phyloP scores from a whole-genome alignment of 768 basidiomycete species.

The Amyloporia xantha region DNA sequence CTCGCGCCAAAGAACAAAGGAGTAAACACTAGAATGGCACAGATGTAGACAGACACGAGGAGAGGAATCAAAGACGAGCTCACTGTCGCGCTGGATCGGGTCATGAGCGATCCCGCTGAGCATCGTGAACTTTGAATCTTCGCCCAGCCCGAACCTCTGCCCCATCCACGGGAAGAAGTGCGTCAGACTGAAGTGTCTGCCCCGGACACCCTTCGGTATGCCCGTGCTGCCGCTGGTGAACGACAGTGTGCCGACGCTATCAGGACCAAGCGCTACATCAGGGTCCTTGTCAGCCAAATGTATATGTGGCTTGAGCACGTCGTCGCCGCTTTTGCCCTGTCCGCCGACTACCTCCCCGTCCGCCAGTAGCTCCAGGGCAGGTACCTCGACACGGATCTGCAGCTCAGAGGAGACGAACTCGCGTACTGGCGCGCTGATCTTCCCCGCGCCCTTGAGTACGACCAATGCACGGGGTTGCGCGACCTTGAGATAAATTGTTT shows the following conservation, averaged over 20 bases:
- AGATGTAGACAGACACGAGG: not conserved
- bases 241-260: conserved; percentile 87
- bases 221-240: conserved; percentile 98
- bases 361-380: conserved; percentile 71
- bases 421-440: conserved; percentile 71
- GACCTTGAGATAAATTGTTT: conserved; percentile 89
- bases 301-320: conserved; percentile 53
- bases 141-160: conserved; percentile 67
- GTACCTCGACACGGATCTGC: conserved; percentile 84
- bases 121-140: conserved; percentile 90
- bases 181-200: conserved; percentile 91
- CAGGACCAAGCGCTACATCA: conserved; percentile 84
- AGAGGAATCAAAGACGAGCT: conserved; percentile 28
- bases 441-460: conserved; percentile 86
- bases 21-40: conserved; percentile 72
- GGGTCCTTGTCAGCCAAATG: conserved; percentile 66
- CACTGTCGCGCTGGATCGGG: conserved; percentile 97
- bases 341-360: conserved; percentile 68
- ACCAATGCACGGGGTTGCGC: conserved; percentile 88
- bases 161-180: conserved; percentile 99
- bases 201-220: conserved; percentile 96
- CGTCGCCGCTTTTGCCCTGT: conserved; percentile 31
- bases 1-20: conserved; percentile 96
- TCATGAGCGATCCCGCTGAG: conserved; percentile 98
- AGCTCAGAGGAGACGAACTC: conserved; percentile 76